phyloP scores from a whole-genome alignment of 176 grass and related monocot species.

The bread wheat (Triticum aestivum) region DNA sequence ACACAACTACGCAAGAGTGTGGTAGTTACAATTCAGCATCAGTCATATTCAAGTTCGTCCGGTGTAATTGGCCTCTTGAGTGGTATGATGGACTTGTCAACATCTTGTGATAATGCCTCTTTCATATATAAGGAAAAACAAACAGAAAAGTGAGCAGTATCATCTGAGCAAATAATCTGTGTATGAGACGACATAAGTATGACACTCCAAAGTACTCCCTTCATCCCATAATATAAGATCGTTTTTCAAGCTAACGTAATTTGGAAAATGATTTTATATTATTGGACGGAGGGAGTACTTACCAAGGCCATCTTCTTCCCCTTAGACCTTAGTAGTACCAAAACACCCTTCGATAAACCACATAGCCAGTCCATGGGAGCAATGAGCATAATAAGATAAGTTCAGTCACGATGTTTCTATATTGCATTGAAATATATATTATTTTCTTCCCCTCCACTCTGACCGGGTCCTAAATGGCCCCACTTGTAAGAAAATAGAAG shows the following conservation, averaged over 20 bases:
- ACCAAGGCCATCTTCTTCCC: slow-evolving; percentile 98
- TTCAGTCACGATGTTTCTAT: not conserved
- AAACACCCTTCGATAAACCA: slow-evolving; percentile 85
- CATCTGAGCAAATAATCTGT: not conserved
- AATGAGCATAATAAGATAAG: slow-evolving; percentile 7
- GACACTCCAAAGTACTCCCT: not conserved
- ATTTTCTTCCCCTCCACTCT: no score
- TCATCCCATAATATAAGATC: no score
- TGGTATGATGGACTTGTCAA: no score
- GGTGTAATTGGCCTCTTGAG: slow-evolving; percentile 81
- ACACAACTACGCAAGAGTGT: not conserved
- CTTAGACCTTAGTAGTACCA: slow-evolving; percentile 76
- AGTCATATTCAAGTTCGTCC: slow-evolving; percentile 99
- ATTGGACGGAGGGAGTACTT: not conserved
- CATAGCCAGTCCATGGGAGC: slow-evolving; percentile 72
- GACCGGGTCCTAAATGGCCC: no score
- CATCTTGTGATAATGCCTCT: slow-evolving; percentile 63
- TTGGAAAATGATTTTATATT: no score
- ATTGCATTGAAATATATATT: not conserved
- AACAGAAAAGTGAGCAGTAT: not conserved
- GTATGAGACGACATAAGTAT: not conserved
- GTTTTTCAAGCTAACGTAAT: no score
- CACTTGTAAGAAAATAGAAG: no score
- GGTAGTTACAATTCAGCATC: slow-evolving; percentile 1
- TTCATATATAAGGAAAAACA: slow-evolving; percentile 68